Evolutionary conservation across 495 filamentous ascomycete species (phyloP).

Genomic region (Massariosphaeria phaeospora): DNA sequence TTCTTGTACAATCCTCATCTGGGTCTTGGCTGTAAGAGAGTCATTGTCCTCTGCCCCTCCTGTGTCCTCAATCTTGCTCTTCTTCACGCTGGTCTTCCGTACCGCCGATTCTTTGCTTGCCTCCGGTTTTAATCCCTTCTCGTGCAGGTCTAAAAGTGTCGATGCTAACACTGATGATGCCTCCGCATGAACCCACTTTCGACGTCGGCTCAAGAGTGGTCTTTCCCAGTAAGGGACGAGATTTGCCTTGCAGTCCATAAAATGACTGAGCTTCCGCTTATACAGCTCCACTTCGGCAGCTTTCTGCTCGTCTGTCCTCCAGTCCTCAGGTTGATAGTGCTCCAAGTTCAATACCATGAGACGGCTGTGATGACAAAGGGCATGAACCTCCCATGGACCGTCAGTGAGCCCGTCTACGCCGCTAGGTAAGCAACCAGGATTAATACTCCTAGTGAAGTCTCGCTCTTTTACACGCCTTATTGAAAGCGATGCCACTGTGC

Average conservation of each 20-base stretch:
- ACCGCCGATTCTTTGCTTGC: not conserved
- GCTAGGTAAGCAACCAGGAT: not conserved
- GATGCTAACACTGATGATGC: constrained; percentile 9
- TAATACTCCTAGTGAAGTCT: constrained; percentile 6
- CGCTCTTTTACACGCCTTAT: constrained; percentile 5
- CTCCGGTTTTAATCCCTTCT: not conserved
- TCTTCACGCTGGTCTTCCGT: no score
- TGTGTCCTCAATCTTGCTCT: no score
- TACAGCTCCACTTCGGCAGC: constrained; percentile 3
- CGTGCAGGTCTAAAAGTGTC: constrained; percentile 3
- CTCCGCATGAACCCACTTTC: constrained; percentile 8
- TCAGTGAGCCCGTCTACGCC: not conserved
- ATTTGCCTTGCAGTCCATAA: constrained; percentile 6
- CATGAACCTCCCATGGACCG: constrained; percentile 14
- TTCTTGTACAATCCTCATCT: constrained; percentile 4
- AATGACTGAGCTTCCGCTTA: constrained; percentile 6
- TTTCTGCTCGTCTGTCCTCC: constrained; percentile 1
- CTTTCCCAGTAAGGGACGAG: constrained; percentile 13
- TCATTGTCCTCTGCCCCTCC: not conserved
- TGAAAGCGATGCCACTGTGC: not conserved
- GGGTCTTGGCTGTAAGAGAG: not conserved
- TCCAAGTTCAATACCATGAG: not conserved
- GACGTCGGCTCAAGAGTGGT: not conserved
- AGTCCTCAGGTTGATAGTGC: not conserved
- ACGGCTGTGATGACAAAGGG: constrained; percentile 12